Base-by-base conservation (phyloP, 2,329 filamentous ascomycete species). In the Aspergillus fumigatiaffinis region DNA sequence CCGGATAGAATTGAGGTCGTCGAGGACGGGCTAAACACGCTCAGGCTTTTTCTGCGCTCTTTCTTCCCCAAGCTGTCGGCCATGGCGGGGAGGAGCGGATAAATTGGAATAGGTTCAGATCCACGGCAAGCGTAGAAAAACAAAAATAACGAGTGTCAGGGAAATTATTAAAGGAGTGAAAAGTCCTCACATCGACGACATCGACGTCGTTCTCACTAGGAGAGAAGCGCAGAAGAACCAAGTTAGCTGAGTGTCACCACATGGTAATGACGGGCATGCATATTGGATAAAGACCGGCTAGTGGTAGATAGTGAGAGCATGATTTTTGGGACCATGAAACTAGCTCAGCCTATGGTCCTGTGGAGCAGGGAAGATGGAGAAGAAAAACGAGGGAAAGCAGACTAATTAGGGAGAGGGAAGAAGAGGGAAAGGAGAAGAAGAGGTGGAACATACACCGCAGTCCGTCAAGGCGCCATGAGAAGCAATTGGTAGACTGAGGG, bases 21-120 rank as follows among this genome's bases (percentile, higher is more conserved):
- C 47, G 68, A 62, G 14, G 67, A 67, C 32, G 70, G 64, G 41
- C 64, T 67, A 60, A 74, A 72, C 53, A 72, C 60, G 54, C 70
- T 69, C 41, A 72, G 58, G 54, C 70, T 73, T 63, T 73, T 73
- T 63, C 71, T 70, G 62, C 71, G 68, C 61, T 73, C 66, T 60
- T 69, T 72, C 63, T 68, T 70, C 54, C 58, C 63, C 59, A 63
- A 61, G 54, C 60, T 59, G 51, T 72, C 70, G 58, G 71, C 66
- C 71, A 73, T 73, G 59, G 63, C 61, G 66, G 53, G 49, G 56
- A 56, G 58, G 50, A 56, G 21, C 52, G 56, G 52, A 38, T 41
- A 25, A 53, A 55, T 54, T 48, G 50, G 41, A 50, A 26, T 44
- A 51, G 46, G 38, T 50, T 50, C 29, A 38, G 29, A 48, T 38